These are phyloP conservation scores for Platismatia glauca DNA, from an alignment of 495 filamentous ascomycete species.

Conservation along the genomic window DNA sequence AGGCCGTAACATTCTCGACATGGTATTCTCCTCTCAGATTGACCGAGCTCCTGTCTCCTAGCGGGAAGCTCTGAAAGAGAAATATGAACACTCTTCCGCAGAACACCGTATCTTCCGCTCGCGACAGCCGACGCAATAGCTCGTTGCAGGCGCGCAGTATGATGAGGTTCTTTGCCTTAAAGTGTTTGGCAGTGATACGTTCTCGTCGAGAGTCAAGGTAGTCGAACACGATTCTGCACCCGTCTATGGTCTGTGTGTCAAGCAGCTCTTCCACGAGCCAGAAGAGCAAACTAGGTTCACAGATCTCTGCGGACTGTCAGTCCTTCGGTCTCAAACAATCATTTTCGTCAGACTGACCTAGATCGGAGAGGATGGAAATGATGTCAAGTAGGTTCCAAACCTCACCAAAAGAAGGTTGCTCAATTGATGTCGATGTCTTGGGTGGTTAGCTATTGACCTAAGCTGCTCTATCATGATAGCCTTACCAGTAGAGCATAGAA, in stretches of 20 bases:
- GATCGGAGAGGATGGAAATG: conserved; percentile 74
- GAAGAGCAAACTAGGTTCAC: conserved; percentile 73
- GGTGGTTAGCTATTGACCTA: conserved; percentile 16
- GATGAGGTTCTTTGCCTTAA: conserved; percentile 74
- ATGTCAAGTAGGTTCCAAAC: conserved; percentile 94
- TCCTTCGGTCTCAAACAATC: conserved; percentile 24
- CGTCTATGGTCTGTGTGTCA: conserved; percentile 88
- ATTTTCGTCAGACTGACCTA: conserved; percentile 37
- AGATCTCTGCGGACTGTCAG: conserved; percentile 50
- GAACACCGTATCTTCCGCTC: conserved; percentile 94
- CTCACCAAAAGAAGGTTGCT: conserved; percentile 62
- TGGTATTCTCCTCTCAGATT: conserved; percentile 96
- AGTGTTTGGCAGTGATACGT: conserved; percentile 74
- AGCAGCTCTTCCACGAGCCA: conserved; percentile 91
- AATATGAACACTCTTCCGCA: conserved; percentile 96
- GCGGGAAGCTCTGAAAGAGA: conserved; percentile 90
- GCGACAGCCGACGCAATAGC: conserved; percentile 77
- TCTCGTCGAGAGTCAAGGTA: conserved; percentile 89
- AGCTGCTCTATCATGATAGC: conserved; percentile 8
- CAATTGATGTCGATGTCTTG: conserved; percentile 61
- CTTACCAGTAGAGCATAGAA: conserved; percentile 70
- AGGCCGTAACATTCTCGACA: conserved; percentile 85
- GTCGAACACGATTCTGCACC: conserved; percentile 83
- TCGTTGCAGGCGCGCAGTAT: conserved; percentile 93
- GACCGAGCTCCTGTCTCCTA: conserved; percentile 93